Evolutionary conservation across 495 filamentous ascomycete species (phyloP).

Genomic region (Coniosporium apollinis): DNA sequence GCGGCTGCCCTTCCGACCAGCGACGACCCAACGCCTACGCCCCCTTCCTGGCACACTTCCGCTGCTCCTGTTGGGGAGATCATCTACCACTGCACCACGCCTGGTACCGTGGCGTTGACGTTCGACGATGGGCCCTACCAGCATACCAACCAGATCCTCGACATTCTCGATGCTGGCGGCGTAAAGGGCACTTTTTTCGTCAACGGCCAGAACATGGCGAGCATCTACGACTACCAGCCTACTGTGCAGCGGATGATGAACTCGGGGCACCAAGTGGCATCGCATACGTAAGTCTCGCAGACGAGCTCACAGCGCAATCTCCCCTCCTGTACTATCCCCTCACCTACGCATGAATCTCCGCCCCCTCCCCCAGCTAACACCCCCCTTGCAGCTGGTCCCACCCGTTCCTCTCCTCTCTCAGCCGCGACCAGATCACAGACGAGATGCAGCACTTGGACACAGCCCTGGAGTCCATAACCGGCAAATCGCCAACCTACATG

Average conservation of each 20-base stretch:
- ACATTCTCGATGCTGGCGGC: constrained; percentile 47
- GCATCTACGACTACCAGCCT: constrained; percentile 40
- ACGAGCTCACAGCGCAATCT: too few species aligned
- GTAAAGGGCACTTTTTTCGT: constrained; percentile 69
- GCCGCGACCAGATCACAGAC: constrained; percentile 36
- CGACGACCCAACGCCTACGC: too few species aligned
- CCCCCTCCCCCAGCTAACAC: too few species aligned
- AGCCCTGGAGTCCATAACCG: constrained; percentile 59
- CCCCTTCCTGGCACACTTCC: too few species aligned
- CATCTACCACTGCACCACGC: constrained; percentile 41
- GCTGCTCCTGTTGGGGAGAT: too few species aligned
- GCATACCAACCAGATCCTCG: constrained; percentile 51
- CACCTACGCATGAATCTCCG: too few species aligned
- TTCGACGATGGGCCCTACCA: constrained; percentile 63
- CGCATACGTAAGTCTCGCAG: too few species aligned
- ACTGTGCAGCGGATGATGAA: too few species aligned
- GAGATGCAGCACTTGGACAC: constrained; percentile 68
- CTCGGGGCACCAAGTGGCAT: constrained; percentile 63
- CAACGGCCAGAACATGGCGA: constrained; percentile 64
- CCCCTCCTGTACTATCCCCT: too few species aligned
- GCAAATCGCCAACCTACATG: constrained; percentile 75
- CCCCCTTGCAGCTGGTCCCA: too few species aligned
- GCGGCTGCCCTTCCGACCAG: too few species aligned
- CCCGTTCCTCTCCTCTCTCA: constrained; percentile 45
- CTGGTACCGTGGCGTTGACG: constrained; percentile 53